These are phyloP conservation scores for Suillus weaverae DNA, from an alignment of 768 basidiomycete genomes.

Conservation along the genomic window DNA sequence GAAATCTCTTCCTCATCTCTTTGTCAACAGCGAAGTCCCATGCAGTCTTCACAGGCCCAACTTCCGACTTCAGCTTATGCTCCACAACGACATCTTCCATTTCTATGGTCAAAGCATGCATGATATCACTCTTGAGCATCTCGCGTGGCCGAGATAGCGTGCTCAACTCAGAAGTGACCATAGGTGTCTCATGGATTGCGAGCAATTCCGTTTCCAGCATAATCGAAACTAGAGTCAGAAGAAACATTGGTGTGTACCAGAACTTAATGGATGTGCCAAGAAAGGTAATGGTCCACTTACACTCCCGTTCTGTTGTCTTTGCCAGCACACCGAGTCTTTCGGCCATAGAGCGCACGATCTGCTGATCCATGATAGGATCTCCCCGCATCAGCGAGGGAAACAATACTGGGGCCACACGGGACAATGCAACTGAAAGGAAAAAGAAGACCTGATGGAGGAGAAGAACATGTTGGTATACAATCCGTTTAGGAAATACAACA, in stretches of 20 bases:
- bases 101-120: conserved; percentile 48
- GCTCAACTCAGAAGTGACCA: conserved; percentile 17
- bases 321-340: conserved; percentile 44
- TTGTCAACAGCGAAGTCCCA: conserved; percentile 47
- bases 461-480: conserved; percentile 73
- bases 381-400: conserved; percentile 40
- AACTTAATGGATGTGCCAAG: background rate
- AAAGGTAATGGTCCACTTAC: conserved; percentile 31
- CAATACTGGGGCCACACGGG: conserved; percentile 67
- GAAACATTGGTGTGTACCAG: conserved; percentile 3
- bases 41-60: conserved; percentile 53
- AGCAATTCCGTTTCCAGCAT: conserved; percentile 56
- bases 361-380: conserved; percentile 27
- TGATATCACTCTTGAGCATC: conserved; percentile 34
- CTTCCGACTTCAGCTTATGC: conserved; percentile 52
- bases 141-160: conserved; percentile 28
- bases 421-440: conserved; percentile 70
- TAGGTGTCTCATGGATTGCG: conserved; percentile 44
- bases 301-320: conserved; percentile 53
- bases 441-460: conserved; percentile 79
- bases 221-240: conserved; percentile 40
- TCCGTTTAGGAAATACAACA: conserved; percentile 58
- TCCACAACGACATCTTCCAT: conserved; percentile 71
- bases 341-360: conserved; percentile 37
- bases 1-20: conserved; percentile 5